A percentile compares a stretch with the other conserved stretches of the same genome.
These are phyloP conservation scores for Saprolegnia diclina DNA, from an alignment of 352 stramenopile species.

Conservation along the genomic window DNA sequence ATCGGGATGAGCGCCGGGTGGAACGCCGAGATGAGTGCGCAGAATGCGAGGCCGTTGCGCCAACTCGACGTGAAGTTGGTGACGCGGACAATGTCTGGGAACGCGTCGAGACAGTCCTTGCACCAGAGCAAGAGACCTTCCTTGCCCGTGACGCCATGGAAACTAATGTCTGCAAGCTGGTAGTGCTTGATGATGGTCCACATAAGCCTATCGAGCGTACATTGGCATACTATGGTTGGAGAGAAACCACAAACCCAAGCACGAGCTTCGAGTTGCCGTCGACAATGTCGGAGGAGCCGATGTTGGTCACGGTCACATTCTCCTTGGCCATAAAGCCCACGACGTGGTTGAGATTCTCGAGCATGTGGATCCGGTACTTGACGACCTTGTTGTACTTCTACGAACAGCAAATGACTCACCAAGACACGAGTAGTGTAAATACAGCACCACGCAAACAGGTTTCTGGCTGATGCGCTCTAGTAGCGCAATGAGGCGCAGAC, in stretches of 20 bases:
- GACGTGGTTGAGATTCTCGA: slow-evolving; percentile 90
- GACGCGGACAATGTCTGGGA: slow-evolving; percentile 62
- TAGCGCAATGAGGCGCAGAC: slow-evolving; percentile 79
- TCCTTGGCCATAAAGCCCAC: slow-evolving; percentile 86
- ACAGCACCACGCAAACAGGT: slow-evolving; percentile 27
- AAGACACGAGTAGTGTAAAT: too few species aligned
- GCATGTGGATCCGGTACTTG: slow-evolving; percentile 90
- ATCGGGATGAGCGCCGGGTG: slow-evolving; percentile 83
- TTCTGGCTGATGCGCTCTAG: slow-evolving; percentile 81
- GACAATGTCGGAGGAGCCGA: slow-evolving; percentile 87
- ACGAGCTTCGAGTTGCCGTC: slow-evolving; percentile 89
- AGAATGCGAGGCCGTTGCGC: slow-evolving; percentile 85
- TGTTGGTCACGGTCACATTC: slow-evolving; percentile 87
- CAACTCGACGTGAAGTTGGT: slow-evolving; percentile 87
- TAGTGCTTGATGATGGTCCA: slow-evolving; percentile 92
- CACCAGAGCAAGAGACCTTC: slow-evolving; percentile 86
- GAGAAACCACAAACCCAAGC: slow-evolving; percentile 38
- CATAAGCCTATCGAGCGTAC: slow-evolving; percentile 44
- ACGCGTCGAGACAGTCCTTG: slow-evolving; percentile 79
- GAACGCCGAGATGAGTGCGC: slow-evolving; percentile 85
- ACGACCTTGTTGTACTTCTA: slow-evolving; percentile 90
- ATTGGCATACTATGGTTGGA: not conserved
- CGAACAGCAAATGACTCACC: not conserved
- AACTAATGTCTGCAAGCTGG: slow-evolving; percentile 75
- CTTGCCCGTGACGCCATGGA: slow-evolving; percentile 84